Evolutionary conservation across 305 asterid species (phyloP), one percentile per base, ranked within the genome.

Genomic region (Euphrasia arctica): DNA sequence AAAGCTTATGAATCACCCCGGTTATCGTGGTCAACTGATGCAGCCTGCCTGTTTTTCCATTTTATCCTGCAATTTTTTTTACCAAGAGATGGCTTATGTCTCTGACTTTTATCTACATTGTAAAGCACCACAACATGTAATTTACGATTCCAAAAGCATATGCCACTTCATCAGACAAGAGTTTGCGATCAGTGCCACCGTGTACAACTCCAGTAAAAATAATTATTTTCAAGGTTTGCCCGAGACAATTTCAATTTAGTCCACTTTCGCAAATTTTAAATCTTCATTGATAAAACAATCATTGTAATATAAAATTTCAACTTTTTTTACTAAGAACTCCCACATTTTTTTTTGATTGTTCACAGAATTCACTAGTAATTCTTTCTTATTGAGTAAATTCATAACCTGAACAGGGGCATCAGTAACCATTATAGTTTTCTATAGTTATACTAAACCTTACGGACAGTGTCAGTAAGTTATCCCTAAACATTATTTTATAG

Each of bases 101-200:
- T 12, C 54, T 64, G 64, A 36, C 6, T 49, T 64, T 52, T 57
- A 18, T 18, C 22, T 41, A 11, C 9, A 54, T n/a, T 8, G 49
- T 42, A 32, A 27, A 32, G 15, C 10, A 50, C 42, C 39, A 15
- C 45, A 4, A 61, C n/a, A 50, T 14, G 36, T 43, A 14, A 54
- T 4, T 8, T 9, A 22, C 12, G 41, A 49, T 58, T 58, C 43
- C 7, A 27, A 15, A 54, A 51, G 68, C 67, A 1, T 36, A 36
- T 80, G 86, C 98, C 83, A 68, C 68, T 75, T 89, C 98, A 64
- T 52, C 79, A 41, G 12, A 84, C 95, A 36, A 91, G 96, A 72
- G 88, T 86, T 73, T 88, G 84, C 73, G 72, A 67, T 86, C 97
- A 72, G 75, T 84, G 34, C 22, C 22, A 85, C 82, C 43, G 91